Base-by-base conservation (phyloP, 192 early-diverging fungal species). In the Kappamyces sp. region DNA sequence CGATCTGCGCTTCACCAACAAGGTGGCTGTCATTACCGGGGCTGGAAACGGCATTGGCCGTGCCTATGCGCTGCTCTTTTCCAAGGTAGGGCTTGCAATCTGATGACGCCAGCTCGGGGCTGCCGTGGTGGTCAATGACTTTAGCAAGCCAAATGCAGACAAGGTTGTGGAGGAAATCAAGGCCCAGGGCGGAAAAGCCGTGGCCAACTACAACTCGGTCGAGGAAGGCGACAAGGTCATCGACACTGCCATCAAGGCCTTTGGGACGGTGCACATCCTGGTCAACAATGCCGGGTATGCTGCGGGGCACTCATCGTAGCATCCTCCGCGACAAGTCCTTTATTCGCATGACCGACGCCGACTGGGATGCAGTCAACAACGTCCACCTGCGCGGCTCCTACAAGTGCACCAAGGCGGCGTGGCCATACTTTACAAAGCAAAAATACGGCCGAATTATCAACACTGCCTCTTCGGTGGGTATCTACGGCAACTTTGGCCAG, bases 311-410 rank as follows among this genome's bases (percentile, higher is more conserved):
- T 23, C 23, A 23, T 23, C 23, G 23, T 23, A 23, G 23, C 61
- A 96, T 98, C 52, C 77, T 98, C 53, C 85, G 94, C 61, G 95
- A 98, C 76, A 93, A 89, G 70, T 92, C 92, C 3, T 96, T 98
- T 71, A 78, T 74, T 49, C 76, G 90, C 43, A 91, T 94, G 68
- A 87, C 93, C 31, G 91, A 91, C 72, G 72, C 76, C 35, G 94
- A 98, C 69, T 98, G 95, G 94, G 93, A 97, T 72, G 67, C 92
- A 47, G 90, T 97, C 10, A 86, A 93, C 61, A 74, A 76, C 37
- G 89, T 95, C 23, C 95, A 97, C 66, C 74, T 98, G 55, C 78
- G 90, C 54, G 95, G 93, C 57, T 90, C 90, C 0, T 98, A 90
- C 80, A 98, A 94, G 79, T 88, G 91, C 50, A 82, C 79, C 65